Conservation (phyloP, 345 rosid species). For the Orychophragmus violaceus region DNA sequence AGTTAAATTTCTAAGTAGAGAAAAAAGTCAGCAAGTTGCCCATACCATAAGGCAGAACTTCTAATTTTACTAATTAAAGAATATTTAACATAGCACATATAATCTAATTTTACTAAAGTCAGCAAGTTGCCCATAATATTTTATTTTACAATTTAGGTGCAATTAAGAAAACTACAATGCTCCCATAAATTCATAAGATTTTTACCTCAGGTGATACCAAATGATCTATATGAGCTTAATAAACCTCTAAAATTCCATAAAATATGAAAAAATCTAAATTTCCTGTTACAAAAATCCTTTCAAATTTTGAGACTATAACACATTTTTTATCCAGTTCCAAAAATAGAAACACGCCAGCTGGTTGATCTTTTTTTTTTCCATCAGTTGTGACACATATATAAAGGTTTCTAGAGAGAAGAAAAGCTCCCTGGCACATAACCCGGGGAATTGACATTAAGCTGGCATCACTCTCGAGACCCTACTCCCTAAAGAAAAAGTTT, state of each 20-base stretch:
- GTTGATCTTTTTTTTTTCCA: background rate
- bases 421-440: too few relatives aligned
- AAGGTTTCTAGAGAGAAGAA: too few relatives aligned
- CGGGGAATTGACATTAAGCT: too few relatives aligned
- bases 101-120: too few relatives aligned
- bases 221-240: background rate
- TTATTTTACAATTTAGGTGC: background rate
- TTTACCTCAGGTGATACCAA: too few relatives aligned
- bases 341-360: background rate
- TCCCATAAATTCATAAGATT: too few relatives aligned
- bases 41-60: background rate
- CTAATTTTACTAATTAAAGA: too few relatives aligned
- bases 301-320: background rate
- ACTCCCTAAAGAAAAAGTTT: too few relatives aligned
- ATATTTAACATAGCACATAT: too few relatives aligned
- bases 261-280: background rate
- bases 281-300: background rate
- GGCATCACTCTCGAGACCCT: too few relatives aligned
- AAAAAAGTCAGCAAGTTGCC: slow-evolving; percentile 1
- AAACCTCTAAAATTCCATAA: background rate
- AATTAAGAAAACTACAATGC: background rate
- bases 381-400: background rate
- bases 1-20: background rate
- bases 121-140: background rate
- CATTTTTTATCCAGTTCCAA: background rate